phyloP scores from a whole-genome alignment of 2,329 filamentous ascomycete species.

The Didymella arachidicola region DNA sequence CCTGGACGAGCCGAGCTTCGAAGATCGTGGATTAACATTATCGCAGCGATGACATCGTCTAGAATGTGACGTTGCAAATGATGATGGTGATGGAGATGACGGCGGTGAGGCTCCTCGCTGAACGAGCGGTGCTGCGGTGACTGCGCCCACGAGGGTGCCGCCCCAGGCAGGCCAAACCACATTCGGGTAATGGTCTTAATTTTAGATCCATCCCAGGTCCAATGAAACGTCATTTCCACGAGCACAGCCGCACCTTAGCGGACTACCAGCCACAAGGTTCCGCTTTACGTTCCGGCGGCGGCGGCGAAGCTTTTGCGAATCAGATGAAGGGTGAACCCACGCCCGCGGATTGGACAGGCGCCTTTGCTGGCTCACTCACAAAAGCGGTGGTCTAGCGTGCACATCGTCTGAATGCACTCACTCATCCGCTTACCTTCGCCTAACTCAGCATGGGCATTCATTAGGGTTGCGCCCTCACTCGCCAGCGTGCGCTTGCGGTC shows the following conservation, averaged over 20 bases:
- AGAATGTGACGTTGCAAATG: conserved; percentile 7
- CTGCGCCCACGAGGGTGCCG: conserved; percentile 29
- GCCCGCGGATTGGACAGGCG: conserved; percentile 22
- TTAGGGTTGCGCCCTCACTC: conserved; percentile 31
- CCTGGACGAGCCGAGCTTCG: background rate
- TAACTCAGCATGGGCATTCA: conserved; percentile 33
- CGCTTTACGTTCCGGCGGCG: conserved; percentile 28
- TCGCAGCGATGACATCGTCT: background rate
- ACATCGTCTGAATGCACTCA: conserved; percentile 31
- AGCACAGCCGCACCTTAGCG: conserved; percentile 34
- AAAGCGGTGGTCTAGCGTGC: conserved; percentile 43
- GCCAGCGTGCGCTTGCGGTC: conserved; percentile 28
- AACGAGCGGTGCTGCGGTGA: conserved; percentile 18
- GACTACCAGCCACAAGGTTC: conserved; percentile 32
- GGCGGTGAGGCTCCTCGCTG: conserved; percentile 32
- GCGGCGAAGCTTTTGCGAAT: conserved; percentile 38
- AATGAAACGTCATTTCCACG: conserved; percentile 20
- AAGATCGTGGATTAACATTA: background rate
- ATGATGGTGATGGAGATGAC: conserved; percentile 1
- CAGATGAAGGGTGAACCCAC: conserved; percentile 26
- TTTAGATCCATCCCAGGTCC: conserved; percentile 25
- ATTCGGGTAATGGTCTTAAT: conserved; percentile 35
- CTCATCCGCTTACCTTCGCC: conserved; percentile 43
- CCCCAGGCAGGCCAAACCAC: conserved; percentile 22
- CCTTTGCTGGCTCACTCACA: conserved; percentile 33